Evolutionary conservation across 73 alveolate genomes (phyloP), one percentile per base, ranked within the genome.

Genomic region (Symbiodinium pilosum): DNA sequence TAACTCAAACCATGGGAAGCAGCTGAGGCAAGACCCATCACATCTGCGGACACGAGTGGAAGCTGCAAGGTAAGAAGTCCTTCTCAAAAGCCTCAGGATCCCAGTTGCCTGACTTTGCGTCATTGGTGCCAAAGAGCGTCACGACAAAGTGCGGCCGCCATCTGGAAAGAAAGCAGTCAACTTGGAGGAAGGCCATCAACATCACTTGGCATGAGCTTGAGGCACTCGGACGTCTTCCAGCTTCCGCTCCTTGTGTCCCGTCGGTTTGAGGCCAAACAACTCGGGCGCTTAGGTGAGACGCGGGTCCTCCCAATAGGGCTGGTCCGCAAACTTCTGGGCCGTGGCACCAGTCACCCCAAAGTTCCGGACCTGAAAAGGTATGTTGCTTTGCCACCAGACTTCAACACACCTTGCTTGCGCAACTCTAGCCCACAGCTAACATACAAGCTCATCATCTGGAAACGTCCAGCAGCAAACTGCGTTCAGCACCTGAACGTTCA

Each of bases 101-200:
- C 97, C 97, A 91, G 87, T 91, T 68, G 41, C 52, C 28, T 38
- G 71, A 40, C 89, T 91, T 91, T 43, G 97, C 97, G 43, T 91
- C 97, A 81, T 91, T 91, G 81, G 97, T 91, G 71, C 97, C 97
- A 40, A 91, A 91, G 51, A 91, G 51, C 43, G 51, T 43, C 42
- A 91, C 97, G 56, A 91, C 40, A 44, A 91, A 71, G 84, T 91
- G 97, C 24, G 97, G 97, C 2, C 97, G 97, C 97, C 97, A 91
- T 88, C 97, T 91, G 59, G 16, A 32, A 4, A 30, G 4, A 38
- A 64, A 20, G 1, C 85, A 73, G n/a, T 16, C 11, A 18, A 16
- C n/a, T n/a, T n/a, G n/a, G 24, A 36, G 44, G 77, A 59, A 14
- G 30, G 77, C 38, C 21, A 6, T 73, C 44, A 5, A 32, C 85